Evolutionary conservation across 352 stramenopile species (phyloP).

Genomic region (Phytopythium oedochilum): DNA sequence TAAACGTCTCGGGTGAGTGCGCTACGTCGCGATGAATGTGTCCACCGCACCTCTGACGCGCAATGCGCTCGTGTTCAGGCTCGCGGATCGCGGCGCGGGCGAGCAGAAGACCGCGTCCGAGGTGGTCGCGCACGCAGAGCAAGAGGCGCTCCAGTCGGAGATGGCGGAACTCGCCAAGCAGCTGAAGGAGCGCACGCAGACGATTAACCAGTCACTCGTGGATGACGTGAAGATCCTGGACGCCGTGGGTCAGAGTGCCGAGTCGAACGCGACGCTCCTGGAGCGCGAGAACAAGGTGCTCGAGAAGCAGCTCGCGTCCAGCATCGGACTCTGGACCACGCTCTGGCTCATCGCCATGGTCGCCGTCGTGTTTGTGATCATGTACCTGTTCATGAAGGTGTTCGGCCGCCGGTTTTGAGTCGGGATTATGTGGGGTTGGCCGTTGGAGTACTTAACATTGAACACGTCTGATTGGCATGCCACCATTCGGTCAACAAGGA

Average conservation of each 20-base stretch:
- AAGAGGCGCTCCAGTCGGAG: slow-evolving; percentile 67
- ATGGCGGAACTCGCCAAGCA: slow-evolving; percentile 70
- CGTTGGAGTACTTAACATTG: too few species aligned
- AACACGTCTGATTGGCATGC: too few species aligned
- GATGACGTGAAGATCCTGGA: slow-evolving; percentile 77
- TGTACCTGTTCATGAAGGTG: slow-evolving; percentile 79
- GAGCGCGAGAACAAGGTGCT: slow-evolving; percentile 59
- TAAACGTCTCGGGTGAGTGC: slow-evolving; percentile 46
- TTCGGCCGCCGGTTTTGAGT: slow-evolving; percentile 53
- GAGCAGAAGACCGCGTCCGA: slow-evolving; percentile 30
- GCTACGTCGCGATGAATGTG: not conserved
- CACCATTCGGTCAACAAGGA: too few species aligned
- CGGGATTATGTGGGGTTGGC: too few species aligned
- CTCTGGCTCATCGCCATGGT: slow-evolving; percentile 58
- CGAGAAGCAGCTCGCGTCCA: slow-evolving; percentile 59
- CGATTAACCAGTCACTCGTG: slow-evolving; percentile 63
- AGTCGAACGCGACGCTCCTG: slow-evolving; percentile 57
- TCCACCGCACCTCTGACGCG: not conserved
- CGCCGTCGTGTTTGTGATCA: slow-evolving; percentile 58
- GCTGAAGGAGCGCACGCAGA: slow-evolving; percentile 70
- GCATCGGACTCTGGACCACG: slow-evolving; percentile 74
- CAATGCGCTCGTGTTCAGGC: slow-evolving; percentile 3
- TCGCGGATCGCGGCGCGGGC: slow-evolving; percentile 28
- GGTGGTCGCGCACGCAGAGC: slow-evolving; percentile 44
- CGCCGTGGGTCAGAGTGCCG: slow-evolving; percentile 59